These are phyloP conservation scores for Stephanodiscus triporus DNA, from an alignment of 108 stramenopile species.

Conservation along the genomic window DNA sequence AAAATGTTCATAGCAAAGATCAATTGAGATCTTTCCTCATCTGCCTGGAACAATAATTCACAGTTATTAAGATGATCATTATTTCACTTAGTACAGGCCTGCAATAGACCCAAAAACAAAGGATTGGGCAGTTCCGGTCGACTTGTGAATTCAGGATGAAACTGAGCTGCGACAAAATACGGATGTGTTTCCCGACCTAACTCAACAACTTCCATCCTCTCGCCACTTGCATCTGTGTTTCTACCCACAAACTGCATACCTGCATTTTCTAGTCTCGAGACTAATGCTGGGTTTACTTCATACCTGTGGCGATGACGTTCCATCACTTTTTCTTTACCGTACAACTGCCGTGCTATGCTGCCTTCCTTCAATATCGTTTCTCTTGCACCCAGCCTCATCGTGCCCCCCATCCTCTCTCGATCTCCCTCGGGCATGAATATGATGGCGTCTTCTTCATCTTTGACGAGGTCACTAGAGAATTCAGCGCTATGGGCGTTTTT, in stretches of 20 bases:
- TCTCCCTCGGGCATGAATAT: conserved; percentile 87
- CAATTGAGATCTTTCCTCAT: too few relatives aligned
- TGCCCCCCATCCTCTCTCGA: conserved; percentile 51
- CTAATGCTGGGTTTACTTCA: conserved; percentile 53
- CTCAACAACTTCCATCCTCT: conserved; percentile 56
- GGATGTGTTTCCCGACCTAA: conserved; percentile 37
- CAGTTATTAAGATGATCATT: neutral
- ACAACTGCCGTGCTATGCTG: conserved; percentile 41
- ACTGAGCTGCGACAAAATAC: conserved; percentile 49
- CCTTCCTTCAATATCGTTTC: conserved; percentile 50
- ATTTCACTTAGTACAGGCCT: conserved; percentile 26
- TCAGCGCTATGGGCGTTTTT: conserved; percentile 76
- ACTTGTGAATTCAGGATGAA: conserved; percentile 57
- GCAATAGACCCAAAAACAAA: conserved; percentile 44
- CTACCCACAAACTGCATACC: conserved; percentile 55
- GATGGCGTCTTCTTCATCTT: conserved; percentile 63
- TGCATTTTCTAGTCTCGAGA: conserved; percentile 41
- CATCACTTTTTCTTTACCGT: conserved; percentile 53
- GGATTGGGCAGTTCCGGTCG: conserved; percentile 54
- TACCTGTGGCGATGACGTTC: conserved; percentile 56
- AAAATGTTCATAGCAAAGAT: too few relatives aligned
- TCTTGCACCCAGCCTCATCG: conserved; percentile 52
- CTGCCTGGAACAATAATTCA: neutral
- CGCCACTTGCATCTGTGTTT: conserved; percentile 54
- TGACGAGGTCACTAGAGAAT: conserved; percentile 54